phyloP scores from a whole-genome alignment of 306 rosid genomes.

The Quercus bicolor region DNA sequence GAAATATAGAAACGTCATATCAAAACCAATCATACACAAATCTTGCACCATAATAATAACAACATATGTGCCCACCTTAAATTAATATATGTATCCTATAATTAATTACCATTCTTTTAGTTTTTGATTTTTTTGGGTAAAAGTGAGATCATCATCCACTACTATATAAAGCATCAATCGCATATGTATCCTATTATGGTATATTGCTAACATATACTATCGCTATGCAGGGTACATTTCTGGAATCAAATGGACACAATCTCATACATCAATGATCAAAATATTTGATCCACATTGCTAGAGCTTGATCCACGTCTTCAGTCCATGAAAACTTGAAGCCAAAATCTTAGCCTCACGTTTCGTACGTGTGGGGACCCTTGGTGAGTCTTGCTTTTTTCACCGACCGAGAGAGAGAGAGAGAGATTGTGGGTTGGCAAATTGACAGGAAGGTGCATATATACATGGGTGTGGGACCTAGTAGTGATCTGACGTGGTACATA shows the following conservation, averaged over 20 bases:
- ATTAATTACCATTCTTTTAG: no score
- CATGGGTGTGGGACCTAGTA: conserved; percentile 14
- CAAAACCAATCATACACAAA: background rate
- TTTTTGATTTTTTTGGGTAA: no score
- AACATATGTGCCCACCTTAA: no score
- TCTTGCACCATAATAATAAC: background rate
- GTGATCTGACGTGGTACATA: conserved; percentile 14
- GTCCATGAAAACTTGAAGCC: conserved; percentile 4
- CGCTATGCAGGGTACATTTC: background rate
- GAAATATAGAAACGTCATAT: background rate
- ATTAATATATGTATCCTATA: background rate
- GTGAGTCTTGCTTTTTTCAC: background rate
- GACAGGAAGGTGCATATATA: conserved; percentile 14
- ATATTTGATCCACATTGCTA: conserved; percentile 7
- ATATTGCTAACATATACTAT: conserved; percentile 1
- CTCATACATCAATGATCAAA: background rate
- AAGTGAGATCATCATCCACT: no score
- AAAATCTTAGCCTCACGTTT: conserved; percentile 7
- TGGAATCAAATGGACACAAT: conserved; percentile 10
- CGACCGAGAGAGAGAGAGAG: background rate
- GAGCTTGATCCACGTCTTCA: background rate
- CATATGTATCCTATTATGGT: background rate
- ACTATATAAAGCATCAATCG: background rate
- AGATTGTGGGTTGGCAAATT: conserved; percentile 8
- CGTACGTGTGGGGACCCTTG: conserved; percentile 2